A percentile compares a stretch with the other conserved stretches of the same genome.
Evolutionary conservation across 2,329 filamentous ascomycete genomes (phyloP).

Genomic region (Emydomyces testavorans): DNA sequence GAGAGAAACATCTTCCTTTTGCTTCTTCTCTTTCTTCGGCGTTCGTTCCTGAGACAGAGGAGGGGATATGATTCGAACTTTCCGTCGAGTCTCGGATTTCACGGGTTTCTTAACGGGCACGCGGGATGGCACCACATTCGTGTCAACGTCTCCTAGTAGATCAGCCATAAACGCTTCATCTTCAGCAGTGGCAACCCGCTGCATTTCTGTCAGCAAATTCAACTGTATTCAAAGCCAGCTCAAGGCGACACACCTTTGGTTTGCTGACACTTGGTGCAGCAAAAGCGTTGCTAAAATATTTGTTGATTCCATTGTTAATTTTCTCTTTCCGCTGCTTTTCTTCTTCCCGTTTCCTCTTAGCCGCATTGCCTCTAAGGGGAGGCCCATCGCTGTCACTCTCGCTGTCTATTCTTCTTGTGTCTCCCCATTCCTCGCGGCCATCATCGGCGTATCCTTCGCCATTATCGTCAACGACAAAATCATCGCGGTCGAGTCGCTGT

Average conservation of each 20-base stretch:
- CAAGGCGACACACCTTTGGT: constrained; percentile 51
- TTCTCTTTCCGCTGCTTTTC: constrained; percentile 75
- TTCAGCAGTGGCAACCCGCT: constrained; percentile 66
- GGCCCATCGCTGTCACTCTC: constrained; percentile 69
- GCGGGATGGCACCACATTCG: constrained; percentile 53
- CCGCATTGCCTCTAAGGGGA: constrained; percentile 48
- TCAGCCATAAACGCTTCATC: constrained; percentile 79
- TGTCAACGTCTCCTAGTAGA: constrained; percentile 78
- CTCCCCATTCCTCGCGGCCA: constrained; percentile 86
- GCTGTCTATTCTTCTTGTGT: constrained; percentile 50
- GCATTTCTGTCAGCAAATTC: constrained; percentile 20
- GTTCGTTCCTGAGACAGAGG: constrained; percentile 46
- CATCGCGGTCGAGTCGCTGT: constrained; percentile 77
- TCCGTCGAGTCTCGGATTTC: constrained; percentile 64
- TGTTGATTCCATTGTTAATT: constrained; percentile 82
- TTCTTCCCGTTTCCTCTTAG: constrained; percentile 78
- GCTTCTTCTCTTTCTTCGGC: constrained; percentile 42
- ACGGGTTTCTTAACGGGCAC: constrained; percentile 50
- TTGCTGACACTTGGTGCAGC: constrained; percentile 51
- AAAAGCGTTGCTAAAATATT: constrained; percentile 78
- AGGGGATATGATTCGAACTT: constrained; percentile 69
- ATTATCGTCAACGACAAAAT: constrained; percentile 96
- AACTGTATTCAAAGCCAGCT: neutral
- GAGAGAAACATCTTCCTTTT: constrained; percentile 19
- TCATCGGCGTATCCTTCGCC: constrained; percentile 90